Conservation (phyloP, 495 filamentous ascomycete species). For the Aspergillus haitiensis region DNA sequence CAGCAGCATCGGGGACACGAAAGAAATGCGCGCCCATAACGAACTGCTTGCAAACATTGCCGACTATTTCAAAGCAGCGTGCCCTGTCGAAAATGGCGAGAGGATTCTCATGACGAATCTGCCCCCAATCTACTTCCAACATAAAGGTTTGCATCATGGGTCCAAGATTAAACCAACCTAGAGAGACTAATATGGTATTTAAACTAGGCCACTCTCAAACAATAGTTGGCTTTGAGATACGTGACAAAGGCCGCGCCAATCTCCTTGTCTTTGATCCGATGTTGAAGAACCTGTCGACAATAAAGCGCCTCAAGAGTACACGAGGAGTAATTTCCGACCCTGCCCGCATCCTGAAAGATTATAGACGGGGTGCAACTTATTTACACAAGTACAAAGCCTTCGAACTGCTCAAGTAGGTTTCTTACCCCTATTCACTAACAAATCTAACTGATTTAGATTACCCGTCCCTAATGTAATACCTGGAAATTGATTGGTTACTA, state of each 20-base stretch:
- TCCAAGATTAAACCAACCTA: neutral
- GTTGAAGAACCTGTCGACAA: constrained; percentile 66
- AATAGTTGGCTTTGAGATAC: constrained; percentile 80
- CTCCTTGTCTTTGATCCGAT: constrained; percentile 89
- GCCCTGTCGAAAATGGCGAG: constrained; percentile 31
- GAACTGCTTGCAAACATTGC: constrained; percentile 67
- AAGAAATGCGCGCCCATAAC: constrained; percentile 49
- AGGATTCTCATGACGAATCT: constrained; percentile 67
- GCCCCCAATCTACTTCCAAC: constrained; percentile 90
- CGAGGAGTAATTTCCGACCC: constrained; percentile 48
- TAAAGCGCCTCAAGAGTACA: constrained; percentile 56
- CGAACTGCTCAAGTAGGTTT: constrained; percentile 70
- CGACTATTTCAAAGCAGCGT: constrained; percentile 65
- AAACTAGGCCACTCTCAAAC: constrained; percentile 81
- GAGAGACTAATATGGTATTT: neutral
- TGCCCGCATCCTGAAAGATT: constrained; percentile 62
- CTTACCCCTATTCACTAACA: neutral
- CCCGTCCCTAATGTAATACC: neutral
- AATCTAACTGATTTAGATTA: constrained; percentile 18
- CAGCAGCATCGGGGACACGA: constrained; percentile 45
- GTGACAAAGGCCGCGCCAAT: constrained; percentile 62
- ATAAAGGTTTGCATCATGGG: constrained; percentile 54
- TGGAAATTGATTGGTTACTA: neutral
- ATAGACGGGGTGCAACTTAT: constrained; percentile 66
- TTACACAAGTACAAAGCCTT: constrained; percentile 71